phyloP scores from a whole-genome alignment of 1,284 basidiomycete species.

The Cerioporus squamosus region DNA sequence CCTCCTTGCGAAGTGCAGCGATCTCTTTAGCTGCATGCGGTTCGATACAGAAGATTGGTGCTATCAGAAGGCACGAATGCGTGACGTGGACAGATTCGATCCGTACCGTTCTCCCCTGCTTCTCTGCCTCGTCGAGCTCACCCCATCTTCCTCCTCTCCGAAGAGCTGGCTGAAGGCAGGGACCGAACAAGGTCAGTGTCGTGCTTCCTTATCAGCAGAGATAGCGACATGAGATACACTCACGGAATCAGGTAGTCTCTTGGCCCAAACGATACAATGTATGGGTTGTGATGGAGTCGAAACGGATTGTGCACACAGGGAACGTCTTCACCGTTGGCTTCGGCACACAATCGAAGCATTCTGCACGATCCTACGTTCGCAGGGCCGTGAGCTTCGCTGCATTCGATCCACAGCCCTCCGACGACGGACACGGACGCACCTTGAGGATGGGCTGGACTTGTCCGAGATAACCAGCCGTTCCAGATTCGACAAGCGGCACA shows the following conservation, averaged over 20 bases:
- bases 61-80: not conserved
- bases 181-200: too few species aligned
- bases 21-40: slow-evolving; percentile 83
- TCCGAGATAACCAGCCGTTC: slow-evolving; percentile 95
- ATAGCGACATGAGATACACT: slow-evolving; percentile 35
- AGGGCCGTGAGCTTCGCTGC: not conserved
- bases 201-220: not conserved
- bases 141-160: slow-evolving; percentile 85
- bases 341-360: slow-evolving; percentile 91
- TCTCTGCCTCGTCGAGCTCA: slow-evolving; percentile 86
- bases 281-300: slow-evolving; percentile 97
- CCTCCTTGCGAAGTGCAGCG: slow-evolving; percentile 86
- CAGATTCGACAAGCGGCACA: slow-evolving; percentile 94
- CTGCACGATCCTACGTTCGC: slow-evolving; percentile 68
- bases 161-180: slow-evolving; percentile 80
- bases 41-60: not conserved
- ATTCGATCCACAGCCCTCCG: not conserved
- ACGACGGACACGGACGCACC: slow-evolving; percentile 41
- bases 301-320: slow-evolving; percentile 97
- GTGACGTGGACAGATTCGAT: not conserved
- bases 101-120: slow-evolving; percentile 87
- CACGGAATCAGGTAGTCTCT: slow-evolving; percentile 96
- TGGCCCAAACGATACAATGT: slow-evolving; percentile 99
- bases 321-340: slow-evolving; percentile 94
- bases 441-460: slow-evolving; percentile 80